Conservation (phyloP, 108 stramenopile genomes). For the Stephanodiscus triporus region DNA sequence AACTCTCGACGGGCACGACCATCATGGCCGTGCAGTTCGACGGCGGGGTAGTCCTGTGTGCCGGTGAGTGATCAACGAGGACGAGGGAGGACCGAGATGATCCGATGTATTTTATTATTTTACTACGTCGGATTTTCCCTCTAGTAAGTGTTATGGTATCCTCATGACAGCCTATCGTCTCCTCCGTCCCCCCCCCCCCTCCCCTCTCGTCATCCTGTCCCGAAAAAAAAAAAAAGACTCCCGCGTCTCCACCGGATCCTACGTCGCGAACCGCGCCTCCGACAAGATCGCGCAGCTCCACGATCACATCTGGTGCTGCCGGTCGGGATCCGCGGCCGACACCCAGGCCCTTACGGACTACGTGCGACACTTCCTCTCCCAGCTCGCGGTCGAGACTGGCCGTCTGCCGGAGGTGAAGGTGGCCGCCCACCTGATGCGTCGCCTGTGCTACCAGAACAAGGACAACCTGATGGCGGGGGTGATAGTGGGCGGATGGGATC, state of each 20-base stretch:
- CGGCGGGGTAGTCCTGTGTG: constrained; percentile 95
- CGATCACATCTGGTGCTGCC: constrained; percentile 94
- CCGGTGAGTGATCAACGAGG: constrained; percentile 43
- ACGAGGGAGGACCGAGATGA: neutral
- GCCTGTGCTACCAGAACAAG: constrained; percentile 95
- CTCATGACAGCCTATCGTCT: neutral
- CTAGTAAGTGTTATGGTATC: too few species aligned
- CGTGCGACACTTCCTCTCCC: constrained; percentile 82
- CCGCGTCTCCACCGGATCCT: constrained; percentile 95
- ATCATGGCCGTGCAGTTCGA: constrained; percentile 94
- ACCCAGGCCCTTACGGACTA: constrained; percentile 96
- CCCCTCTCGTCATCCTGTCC: neutral
- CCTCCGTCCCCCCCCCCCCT: neutral
- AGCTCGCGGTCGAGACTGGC: constrained; percentile 89
- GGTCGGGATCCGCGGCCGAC: constrained; percentile 96
- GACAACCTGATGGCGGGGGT: constrained; percentile 94
- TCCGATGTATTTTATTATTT: too few species aligned
- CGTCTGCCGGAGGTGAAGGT: constrained; percentile 88
- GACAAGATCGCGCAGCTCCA: constrained; percentile 95
- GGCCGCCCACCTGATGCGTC: constrained; percentile 88
- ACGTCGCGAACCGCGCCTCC: constrained; percentile 94
- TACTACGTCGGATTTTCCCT: neutral
- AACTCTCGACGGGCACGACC: constrained; percentile 92
- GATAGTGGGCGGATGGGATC: constrained; percentile 98
- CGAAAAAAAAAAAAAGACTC: constrained; percentile 62